Evolutionary conservation across 495 filamentous ascomycete genomes (phyloP).

Genomic region (Xylaria palmicola): DNA sequence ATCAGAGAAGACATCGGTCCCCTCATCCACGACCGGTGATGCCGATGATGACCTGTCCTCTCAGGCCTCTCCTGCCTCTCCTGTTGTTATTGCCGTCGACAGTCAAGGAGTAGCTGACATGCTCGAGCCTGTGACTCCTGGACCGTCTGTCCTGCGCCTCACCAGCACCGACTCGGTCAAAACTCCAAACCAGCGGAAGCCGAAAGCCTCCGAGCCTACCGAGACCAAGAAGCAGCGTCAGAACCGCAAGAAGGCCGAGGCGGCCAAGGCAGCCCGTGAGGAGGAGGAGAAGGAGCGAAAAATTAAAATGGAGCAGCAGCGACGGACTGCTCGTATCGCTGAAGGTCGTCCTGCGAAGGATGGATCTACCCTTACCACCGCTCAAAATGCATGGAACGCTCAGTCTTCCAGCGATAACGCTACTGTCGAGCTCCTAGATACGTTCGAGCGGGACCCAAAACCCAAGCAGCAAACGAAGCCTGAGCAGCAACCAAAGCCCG

Average conservation of each 20-base stretch:
- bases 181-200: slow-evolving; percentile 64
- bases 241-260: slow-evolving; percentile 78
- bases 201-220: slow-evolving; percentile 49
- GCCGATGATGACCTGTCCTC: slow-evolving; percentile 79
- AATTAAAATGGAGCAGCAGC: slow-evolving; percentile 71
- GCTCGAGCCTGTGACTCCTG: slow-evolving; percentile 70
- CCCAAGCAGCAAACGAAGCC: slow-evolving; percentile 31
- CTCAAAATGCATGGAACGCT: slow-evolving; percentile 52
- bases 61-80: slow-evolving; percentile 62
- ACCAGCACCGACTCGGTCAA: slow-evolving; percentile 60
- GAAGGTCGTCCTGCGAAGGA: slow-evolving; percentile 79
- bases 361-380: slow-evolving; percentile 55
- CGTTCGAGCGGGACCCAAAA: slow-evolving; percentile 56
- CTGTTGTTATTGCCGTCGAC: slow-evolving; percentile 52
- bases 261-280: slow-evolving; percentile 66
- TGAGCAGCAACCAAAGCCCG: slow-evolving; percentile 30
- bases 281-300: slow-evolving; percentile 72
- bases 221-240: slow-evolving; percentile 92
- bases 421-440: slow-evolving; percentile 67
- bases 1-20: slow-evolving; percentile 45
- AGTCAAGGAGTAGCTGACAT: slow-evolving; percentile 75
- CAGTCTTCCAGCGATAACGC: slow-evolving; percentile 55
- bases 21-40: slow-evolving; percentile 76
- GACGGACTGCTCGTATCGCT: slow-evolving; percentile 72
- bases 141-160: slow-evolving; percentile 73